Evolutionary conservation across 441 rosid genomes (phyloP), one percentile per base, ranked within the genome.

Genomic region (Mallotus repandus): DNA sequence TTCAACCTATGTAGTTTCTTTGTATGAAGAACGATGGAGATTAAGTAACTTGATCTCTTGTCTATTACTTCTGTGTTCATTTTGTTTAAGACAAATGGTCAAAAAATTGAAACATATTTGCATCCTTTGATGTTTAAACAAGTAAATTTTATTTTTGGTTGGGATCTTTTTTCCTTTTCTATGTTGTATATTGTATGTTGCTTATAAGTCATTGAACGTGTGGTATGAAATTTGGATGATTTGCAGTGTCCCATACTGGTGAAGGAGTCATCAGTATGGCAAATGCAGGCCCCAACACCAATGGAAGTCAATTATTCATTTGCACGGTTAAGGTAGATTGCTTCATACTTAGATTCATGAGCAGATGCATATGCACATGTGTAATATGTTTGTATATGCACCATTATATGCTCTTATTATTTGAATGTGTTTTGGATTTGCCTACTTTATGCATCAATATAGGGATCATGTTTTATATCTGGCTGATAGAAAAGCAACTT

Each of bases 191-290:
- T 49, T 45, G 19, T 54, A 14, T 18, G 8, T 38, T 14, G 38
- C 12, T 65, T 19, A 21, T 65, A 48, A n/a, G 12, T 52, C 61
- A 49, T 52, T 52, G 55, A 22, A 19, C 52, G 25, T 38, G 15
- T 74, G 48, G 49, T 82, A 53, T 76, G 71, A 78, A 57, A 50
- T 58, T 25, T 77, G 64, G 19, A 66, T 79, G 69, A 43, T 16
- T 66, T 84, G 86, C 97, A 96, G 99, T 96, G 81, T 53, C 91
- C 13, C 99, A 96, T 79, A 76, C 65, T 14, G 99, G 96, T 81
- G 97, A 98, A 72, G 99, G 99, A 79, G 83, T 96, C 76, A 69
- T 92, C 68, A 92, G 99, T 74, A 96, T 96, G 99, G 99, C 98
- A 64, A 96, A 96, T 87, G 98, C 98, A 68, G 98, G 99, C 59